phyloP scores from a whole-genome alignment of 495 filamentous ascomycete species.

The Hypoxylon intermedium region DNA sequence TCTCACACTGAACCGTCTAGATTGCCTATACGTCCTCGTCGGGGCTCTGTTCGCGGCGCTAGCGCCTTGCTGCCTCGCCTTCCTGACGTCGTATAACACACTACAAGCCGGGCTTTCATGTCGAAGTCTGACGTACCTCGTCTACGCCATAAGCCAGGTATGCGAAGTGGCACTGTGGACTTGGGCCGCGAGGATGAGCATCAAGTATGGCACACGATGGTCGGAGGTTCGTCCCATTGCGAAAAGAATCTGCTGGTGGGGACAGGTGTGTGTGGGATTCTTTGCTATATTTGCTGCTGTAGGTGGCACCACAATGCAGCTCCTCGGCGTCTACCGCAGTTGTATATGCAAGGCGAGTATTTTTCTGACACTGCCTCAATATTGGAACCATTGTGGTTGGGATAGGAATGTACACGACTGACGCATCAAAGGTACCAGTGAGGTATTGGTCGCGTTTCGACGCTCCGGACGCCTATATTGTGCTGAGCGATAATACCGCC shows the following conservation, averaged over 20 bases:
- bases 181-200: conserved; percentile 23
- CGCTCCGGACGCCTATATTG: conserved; percentile 30
- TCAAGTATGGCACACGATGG: conserved; percentile 36
- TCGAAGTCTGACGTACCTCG: conserved; percentile 48
- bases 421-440: conserved; percentile 29
- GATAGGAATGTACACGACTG: not conserved
- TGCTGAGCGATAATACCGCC: conserved; percentile 33
- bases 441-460: conserved; percentile 32
- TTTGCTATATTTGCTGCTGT: conserved; percentile 45
- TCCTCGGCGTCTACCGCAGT: conserved; percentile 50
- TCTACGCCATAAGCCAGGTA: conserved; percentile 51
- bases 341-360: conserved; percentile 43
- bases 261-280: conserved; percentile 40
- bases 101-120: conserved; percentile 53
- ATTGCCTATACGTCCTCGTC: conserved; percentile 37
- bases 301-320: conserved; percentile 49
- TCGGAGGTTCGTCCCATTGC: conserved; percentile 26
- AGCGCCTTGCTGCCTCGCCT: conserved; percentile 47
- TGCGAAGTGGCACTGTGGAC: conserved; percentile 46
- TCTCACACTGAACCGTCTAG: conserved; percentile 29
- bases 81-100: conserved; percentile 51
- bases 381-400: not conserved
- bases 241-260: conserved; percentile 40
- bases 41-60: conserved; percentile 44
- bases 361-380: not conserved